Base-by-base conservation (phyloP, 352 stramenopile species). In the Globisporangium cederbergense region DNA sequence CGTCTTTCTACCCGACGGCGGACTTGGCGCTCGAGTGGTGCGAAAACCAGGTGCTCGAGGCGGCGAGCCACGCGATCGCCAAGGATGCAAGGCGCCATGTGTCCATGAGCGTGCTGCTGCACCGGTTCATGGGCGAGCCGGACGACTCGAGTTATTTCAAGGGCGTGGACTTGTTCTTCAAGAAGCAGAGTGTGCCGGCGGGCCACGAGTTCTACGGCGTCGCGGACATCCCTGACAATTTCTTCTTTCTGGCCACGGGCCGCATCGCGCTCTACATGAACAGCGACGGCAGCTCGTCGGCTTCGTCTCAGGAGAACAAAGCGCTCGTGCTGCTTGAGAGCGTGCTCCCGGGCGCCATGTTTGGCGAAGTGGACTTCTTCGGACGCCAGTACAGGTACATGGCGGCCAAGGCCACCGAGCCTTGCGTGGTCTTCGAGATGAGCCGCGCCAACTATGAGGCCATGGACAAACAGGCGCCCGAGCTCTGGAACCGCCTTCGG, bases 291-390 rank as follows among this genome's bases (percentile, higher is more conserved):
- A 83, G 73, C 54, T 73, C 76, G n/a, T 62, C 65, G 2, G 18
- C 28, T 11, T 40, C 50, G 18, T 42, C 50, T 6, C 40, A 46
- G 40, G 22, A 42, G 38, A 71, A 77, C 1, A 86, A 85, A 60
- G 55, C 74, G 16, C 55, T 93, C 32, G 75, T 77, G 43, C 58
- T 88, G 58, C 56, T 93, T 9, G 83, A 93, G 64, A 81, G 83
- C 34, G 84, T 92, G 46, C 79, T 90, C 18, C 80, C 85, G 0
- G 85, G 83, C 9, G 84, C 83, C 36, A 90, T 94, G 78, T 96
- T 96, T 67, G 87, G 87, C 25, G 87, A 96, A 60, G 85, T 93
- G 3, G 87, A 96, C 58, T 96, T 96, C 60, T 93, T 95, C 53
- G 79, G 83, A 36, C 67, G 70, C 20, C 87, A 95, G 62, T 78